Percentiles rank a stretch among this genome's conserved stretches.
These are phyloP conservation scores for Oenanthe sinensis DNA, from an alignment of 129 eudicot genomes.

Conservation along the genomic window DNA sequence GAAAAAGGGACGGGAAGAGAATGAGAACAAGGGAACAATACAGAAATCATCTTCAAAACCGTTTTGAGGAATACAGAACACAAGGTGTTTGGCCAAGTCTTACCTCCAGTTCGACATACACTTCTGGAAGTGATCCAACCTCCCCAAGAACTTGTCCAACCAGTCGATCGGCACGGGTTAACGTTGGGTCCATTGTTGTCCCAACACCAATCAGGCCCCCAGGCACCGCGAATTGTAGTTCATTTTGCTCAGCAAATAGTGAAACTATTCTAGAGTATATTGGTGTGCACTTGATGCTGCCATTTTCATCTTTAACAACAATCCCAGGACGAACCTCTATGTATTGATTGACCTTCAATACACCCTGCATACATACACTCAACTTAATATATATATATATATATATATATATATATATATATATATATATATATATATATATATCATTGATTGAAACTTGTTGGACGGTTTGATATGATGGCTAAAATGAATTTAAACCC, in stretches of 20 bases:
- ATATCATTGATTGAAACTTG: not conserved
- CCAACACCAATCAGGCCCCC: conserved; percentile 99
- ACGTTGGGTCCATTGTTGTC: conserved; percentile 95
- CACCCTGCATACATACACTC: conserved; percentile 52
- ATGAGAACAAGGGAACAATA: not conserved
- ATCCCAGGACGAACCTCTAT: conserved; percentile 98
- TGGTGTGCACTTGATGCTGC: conserved; percentile 89
- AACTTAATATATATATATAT: not conserved
- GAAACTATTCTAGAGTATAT: conserved; percentile 94
- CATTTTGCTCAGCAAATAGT: conserved; percentile 86
- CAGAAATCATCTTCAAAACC: not conserved
- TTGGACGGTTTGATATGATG: not conserved
- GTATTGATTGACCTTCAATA: conserved; percentile 79
- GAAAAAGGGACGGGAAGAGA: not conserved
- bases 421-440: too few species aligned
- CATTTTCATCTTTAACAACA: conserved; percentile 86
- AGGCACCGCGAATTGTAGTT: conserved; percentile 92
- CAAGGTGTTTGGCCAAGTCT: not conserved
- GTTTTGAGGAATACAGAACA: not conserved
- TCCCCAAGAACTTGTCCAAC: conserved; percentile 99
- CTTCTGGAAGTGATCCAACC: conserved; percentile 96
- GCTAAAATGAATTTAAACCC: not conserved
- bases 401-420: too few species aligned
- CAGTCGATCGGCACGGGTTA: conserved; percentile 96
- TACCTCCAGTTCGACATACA: conserved; percentile 94